Percentiles rank a stretch among this genome's conserved stretches.
Conservation (phyloP, 139 green algal genomes). For the Haematococcus lacustris region DNA sequence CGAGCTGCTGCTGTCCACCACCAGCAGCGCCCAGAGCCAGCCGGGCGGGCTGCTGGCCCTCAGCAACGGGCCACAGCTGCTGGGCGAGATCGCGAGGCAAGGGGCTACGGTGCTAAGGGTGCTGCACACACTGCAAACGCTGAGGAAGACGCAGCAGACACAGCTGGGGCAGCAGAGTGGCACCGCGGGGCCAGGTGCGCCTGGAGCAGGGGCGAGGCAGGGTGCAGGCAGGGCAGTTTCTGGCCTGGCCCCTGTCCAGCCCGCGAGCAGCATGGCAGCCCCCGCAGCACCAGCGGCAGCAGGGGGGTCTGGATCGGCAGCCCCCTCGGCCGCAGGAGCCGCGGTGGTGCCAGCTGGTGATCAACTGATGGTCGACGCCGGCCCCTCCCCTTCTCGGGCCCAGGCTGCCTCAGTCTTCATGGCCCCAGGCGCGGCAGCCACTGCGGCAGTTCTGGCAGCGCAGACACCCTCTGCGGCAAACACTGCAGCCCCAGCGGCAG, state of each 20-base stretch:
- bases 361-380: too few species aligned
- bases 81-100: conserved; percentile 19
- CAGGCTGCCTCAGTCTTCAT: too few species aligned
- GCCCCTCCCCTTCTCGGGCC: too few species aligned
- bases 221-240: conserved; percentile 10
- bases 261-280: conserved; percentile 3
- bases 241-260: too few species aligned
- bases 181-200: neutral
- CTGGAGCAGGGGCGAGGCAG: neutral
- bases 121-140: conserved; percentile 54
- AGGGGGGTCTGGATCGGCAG: conserved; percentile 1
- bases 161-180: conserved; percentile 7
- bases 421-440: conserved; percentile 1
- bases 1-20: too few species aligned
- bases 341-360: too few species aligned
- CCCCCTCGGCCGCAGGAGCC: neutral
- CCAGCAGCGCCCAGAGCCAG: too few species aligned
- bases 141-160: conserved; percentile 22
- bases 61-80: too few species aligned
- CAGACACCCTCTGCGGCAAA: neutral
- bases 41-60: too few species aligned
- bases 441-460: neutral
- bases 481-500: too few species aligned
- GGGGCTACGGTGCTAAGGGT: conserved; percentile 58
- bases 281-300: conserved; percentile 2